Evolutionary conservation across 1,284 basidiomycete species (phyloP).

Genomic region (Stereum hirsutum): DNA sequence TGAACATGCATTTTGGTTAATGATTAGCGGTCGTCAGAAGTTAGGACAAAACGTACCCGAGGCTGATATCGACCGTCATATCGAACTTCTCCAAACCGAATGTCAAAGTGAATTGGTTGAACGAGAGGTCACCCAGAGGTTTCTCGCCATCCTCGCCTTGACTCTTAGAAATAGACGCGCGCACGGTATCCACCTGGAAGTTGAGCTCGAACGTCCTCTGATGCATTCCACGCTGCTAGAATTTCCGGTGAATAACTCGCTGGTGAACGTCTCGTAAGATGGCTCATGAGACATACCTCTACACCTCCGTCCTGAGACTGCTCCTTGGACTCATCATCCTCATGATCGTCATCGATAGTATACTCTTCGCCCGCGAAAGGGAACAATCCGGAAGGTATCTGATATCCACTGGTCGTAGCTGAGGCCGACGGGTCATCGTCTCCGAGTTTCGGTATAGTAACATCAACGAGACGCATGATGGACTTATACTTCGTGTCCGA

Average conservation of each 20-base stretch:
- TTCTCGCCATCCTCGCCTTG: slow-evolving; percentile 53
- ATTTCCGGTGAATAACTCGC: background rate
- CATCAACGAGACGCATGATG: slow-evolving; percentile 89
- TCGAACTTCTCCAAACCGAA: slow-evolving; percentile 78
- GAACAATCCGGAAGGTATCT: slow-evolving; percentile 44
- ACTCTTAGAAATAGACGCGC: slow-evolving; percentile 76
- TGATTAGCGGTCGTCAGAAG: slow-evolving; percentile 6
- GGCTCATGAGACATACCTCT: slow-evolving; percentile 34
- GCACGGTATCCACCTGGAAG: slow-evolving; percentile 86
- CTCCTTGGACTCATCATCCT: slow-evolving; percentile 37
- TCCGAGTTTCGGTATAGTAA: slow-evolving; percentile 82
- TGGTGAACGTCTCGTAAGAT: background rate
- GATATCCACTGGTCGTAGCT: slow-evolving; percentile 32
- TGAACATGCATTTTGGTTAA: slow-evolving; percentile 20
- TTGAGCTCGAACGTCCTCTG: slow-evolving; percentile 87
- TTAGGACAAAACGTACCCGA: slow-evolving; percentile 44
- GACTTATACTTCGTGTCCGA: slow-evolving; percentile 96
- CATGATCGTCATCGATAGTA: slow-evolving; percentile 59
- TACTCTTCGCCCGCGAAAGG: slow-evolving; percentile 48
- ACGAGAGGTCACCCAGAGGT: slow-evolving; percentile 70
- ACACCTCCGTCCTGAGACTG: slow-evolving; percentile 58
- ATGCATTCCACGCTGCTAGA: slow-evolving; percentile 48
- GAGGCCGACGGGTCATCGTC: slow-evolving; percentile 25
- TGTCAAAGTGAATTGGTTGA: slow-evolving; percentile 74
- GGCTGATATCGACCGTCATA: slow-evolving; percentile 81